Conservation (phyloP, 495 filamentous ascomycete species). For the Aspergillus leporis region DNA sequence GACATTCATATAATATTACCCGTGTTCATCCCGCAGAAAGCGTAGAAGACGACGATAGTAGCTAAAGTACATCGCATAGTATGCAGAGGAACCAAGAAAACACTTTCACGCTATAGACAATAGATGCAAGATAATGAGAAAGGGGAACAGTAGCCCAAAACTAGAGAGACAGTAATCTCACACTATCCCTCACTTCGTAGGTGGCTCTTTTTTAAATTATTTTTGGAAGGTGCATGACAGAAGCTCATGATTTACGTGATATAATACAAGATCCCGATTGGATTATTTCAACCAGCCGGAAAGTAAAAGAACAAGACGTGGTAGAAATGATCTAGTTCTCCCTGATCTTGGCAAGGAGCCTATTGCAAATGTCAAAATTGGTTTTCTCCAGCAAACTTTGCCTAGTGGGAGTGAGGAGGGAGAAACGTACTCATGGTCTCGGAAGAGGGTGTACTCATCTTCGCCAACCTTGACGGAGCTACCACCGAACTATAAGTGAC, state of each 20-base stretch:
- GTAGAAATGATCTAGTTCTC: conserved; percentile 42
- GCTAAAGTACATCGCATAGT: conserved; percentile 42
- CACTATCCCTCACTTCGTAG: conserved; percentile 9
- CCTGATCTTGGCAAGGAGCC: conserved; percentile 86
- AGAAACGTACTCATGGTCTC: conserved; percentile 86
- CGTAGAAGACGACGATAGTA: conserved; percentile 13
- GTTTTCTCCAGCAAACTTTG: not conserved
- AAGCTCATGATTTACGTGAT: conserved; percentile 38
- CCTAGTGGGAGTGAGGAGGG: not conserved
- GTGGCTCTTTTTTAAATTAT: conserved; percentile 22
- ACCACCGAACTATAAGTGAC: conserved; percentile 76
- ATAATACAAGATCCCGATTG: conserved; percentile 38
- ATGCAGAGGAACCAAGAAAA: conserved; percentile 43
- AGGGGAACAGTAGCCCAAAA: conserved; percentile 23
- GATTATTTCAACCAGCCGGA: conserved; percentile 15
- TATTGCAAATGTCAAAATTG: conserved; percentile 36
- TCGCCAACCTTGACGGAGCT: conserved; percentile 96
- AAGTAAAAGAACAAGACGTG: conserved; percentile 21
- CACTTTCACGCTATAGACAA: conserved; percentile 49
- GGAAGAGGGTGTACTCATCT: conserved; percentile 92
- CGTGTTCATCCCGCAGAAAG: conserved; percentile 18
- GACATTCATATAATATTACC: conserved; percentile 41
- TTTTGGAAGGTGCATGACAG: conserved; percentile 31
- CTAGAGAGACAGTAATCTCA: conserved; percentile 6
- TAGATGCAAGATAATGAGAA: conserved; percentile 34